Evolutionary conservation across 2,329 filamentous ascomycete genomes (phyloP), one percentile per base, ranked within the genome.

Genomic region (Xylaria sp.): DNA sequence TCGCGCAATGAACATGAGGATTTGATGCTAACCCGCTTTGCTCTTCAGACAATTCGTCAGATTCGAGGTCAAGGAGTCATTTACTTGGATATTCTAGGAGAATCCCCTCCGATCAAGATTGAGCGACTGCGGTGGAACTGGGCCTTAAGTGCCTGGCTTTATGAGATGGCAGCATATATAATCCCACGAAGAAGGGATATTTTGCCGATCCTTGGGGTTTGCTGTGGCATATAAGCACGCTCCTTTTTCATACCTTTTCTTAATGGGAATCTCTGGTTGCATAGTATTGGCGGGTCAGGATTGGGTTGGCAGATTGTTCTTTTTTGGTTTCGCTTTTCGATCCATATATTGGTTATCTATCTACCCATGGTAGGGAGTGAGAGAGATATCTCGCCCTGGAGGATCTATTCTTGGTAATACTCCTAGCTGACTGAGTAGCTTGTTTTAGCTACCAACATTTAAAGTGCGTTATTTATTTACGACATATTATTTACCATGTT

Each of bases 61-160:
- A 15, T 91, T 92, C 70, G 84, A 88, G 62, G 89, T 91, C 50
- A 82, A 86, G 75, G 86, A 91, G 75, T 87, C 88, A 5, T 91
- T 91, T 76, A 89, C 86, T 28, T 91, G 90, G 90, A 82, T 89
- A 8, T 90, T 90, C 73, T 90, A 78, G 69, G 62, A n/a, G 39
- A 61, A 13, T 44, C 15, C 25, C 9, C 25, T 34, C 1, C 18
- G 39, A 34, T 41, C 37, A 37, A 13, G 12, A 37, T 50, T 37
- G 55, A 37, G 63, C 23, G 44, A 56, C 5, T 9, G 15, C 20
- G 13, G 51, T 44, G 31, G 39, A 46, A 37, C 25, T 2, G 5
- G 44, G n/a, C 20, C 34, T 13, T 48, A 31, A 8, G 6, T 18
- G 12, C 18, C 28, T 39, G 28, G 44, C 13, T n/a, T 28, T n/a